Conservation (phyloP, 1,284 basidiomycete species). For the Ganoderma boninense region DNA sequence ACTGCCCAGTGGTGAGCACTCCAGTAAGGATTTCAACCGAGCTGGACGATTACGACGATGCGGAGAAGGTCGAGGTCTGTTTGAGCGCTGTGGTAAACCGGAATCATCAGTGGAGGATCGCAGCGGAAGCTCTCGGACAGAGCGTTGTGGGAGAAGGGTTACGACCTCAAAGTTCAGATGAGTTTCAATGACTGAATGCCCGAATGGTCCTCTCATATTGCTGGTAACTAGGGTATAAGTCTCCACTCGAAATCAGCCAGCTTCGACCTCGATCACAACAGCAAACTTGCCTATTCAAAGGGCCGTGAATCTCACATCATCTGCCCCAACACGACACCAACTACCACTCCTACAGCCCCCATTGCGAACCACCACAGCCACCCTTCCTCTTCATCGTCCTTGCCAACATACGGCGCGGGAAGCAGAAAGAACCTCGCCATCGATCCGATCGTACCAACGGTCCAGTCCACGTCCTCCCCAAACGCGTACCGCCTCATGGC, state of each 20-base stretch:
- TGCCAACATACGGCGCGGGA: constrained; percentile 27
- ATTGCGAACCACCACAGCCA: constrained; percentile 15
- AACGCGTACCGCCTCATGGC: constrained; percentile 36
- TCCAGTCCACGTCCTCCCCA: constrained; percentile 29
- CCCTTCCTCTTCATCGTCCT: background rate
- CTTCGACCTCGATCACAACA: background rate
- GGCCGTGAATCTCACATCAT: too few relatives aligned
- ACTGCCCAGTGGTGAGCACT: constrained; percentile 44
- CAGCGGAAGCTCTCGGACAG: background rate
- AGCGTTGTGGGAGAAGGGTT: too few relatives aligned
- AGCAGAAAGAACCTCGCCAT: constrained; percentile 36
- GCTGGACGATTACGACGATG: constrained; percentile 40
- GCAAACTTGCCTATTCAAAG: background rate
- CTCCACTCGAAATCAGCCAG: background rate
- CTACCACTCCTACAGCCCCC: constrained; percentile 14
- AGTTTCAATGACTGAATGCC: too few relatives aligned
- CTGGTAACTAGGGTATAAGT: background rate
- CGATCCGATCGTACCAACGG: constrained; percentile 32
- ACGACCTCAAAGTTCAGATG: too few relatives aligned
- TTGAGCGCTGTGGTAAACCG: constrained; percentile 31
- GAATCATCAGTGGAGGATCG: background rate
- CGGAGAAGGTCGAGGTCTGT: constrained; percentile 38
- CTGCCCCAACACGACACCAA: constrained; percentile 18
- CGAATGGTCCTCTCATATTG: too few relatives aligned
- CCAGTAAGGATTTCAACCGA: constrained; percentile 64